Conservation (phyloP, 2,329 filamentous ascomycete species). For the Aspergillus caelatus region DNA sequence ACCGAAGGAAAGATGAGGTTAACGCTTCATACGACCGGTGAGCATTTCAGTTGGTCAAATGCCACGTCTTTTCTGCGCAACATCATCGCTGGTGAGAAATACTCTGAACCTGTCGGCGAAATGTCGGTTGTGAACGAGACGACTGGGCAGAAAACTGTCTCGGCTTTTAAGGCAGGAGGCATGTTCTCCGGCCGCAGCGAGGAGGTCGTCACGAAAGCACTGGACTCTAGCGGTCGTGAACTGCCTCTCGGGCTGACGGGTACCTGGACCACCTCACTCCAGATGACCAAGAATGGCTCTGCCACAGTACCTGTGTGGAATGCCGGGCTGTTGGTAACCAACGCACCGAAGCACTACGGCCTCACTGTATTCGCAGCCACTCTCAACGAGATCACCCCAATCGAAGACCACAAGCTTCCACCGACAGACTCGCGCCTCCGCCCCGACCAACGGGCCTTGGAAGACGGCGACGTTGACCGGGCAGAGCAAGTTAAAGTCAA, state of each 20-base stretch:
- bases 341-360: slow-evolving; percentile 79
- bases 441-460: slow-evolving; percentile 83
- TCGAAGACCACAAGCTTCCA: slow-evolving; percentile 75
- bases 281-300: slow-evolving; percentile 65
- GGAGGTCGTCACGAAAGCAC: slow-evolving; percentile 78
- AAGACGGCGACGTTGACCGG: slow-evolving; percentile 77
- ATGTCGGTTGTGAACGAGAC: slow-evolving; percentile 86
- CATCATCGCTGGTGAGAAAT: slow-evolving; percentile 97
- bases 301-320: slow-evolving; percentile 73
- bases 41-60: slow-evolving; percentile 84
- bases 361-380: slow-evolving; percentile 82
- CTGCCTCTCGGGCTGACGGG: slow-evolving; percentile 72
- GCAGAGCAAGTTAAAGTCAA: slow-evolving; percentile 82
- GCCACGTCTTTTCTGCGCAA: slow-evolving; percentile 92
- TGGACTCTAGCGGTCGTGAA: slow-evolving; percentile 66
- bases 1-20: slow-evolving; percentile 86
- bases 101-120: slow-evolving; percentile 88
- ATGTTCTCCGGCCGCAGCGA: slow-evolving; percentile 97
- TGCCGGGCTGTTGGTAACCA: slow-evolving; percentile 75
- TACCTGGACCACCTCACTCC: slow-evolving; percentile 80
- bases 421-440: slow-evolving; percentile 81
- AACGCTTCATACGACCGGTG: slow-evolving; percentile 72
- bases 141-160: slow-evolving; percentile 78
- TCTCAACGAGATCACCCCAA: slow-evolving; percentile 82
- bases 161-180: slow-evolving; percentile 90